A percentile compares a stretch with the other conserved stretches of the same genome.
These are phyloP conservation scores for Cruciata laevipes DNA, from an alignment of 257 asterid species.

Conservation along the genomic window DNA sequence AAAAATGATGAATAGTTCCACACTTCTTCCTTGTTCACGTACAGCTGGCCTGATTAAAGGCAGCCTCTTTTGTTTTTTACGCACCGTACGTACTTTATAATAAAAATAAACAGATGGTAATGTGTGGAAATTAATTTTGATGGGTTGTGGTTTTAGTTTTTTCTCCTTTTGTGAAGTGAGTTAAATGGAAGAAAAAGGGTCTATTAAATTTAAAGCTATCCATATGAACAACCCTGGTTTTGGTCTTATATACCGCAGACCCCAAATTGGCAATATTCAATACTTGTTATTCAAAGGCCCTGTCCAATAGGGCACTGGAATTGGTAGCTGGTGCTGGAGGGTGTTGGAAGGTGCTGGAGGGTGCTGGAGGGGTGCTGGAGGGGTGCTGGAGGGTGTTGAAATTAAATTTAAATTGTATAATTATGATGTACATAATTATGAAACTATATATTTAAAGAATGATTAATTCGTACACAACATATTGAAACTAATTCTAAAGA, in stretches of 20 bases:
- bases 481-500: no score
- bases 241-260: neutral
- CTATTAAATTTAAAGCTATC: neutral
- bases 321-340: no score
- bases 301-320: no score
- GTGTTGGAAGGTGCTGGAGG: no score
- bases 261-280: neutral
- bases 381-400: no score
- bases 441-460: no score
- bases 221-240: neutral
- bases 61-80: neutral
- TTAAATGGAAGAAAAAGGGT: neutral
- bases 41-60: slow-evolving; percentile 12
- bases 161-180: neutral
- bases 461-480: no score
- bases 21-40: neutral
- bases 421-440: no score
- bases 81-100: neutral
- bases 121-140: neutral
- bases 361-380: no score
- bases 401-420: no score
- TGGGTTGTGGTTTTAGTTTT: neutral
- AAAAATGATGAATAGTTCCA: neutral
- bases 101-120: no score
- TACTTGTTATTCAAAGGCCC: no score